Conservation (phyloP, 306 rosid species). For the Castanea mollissima region DNA sequence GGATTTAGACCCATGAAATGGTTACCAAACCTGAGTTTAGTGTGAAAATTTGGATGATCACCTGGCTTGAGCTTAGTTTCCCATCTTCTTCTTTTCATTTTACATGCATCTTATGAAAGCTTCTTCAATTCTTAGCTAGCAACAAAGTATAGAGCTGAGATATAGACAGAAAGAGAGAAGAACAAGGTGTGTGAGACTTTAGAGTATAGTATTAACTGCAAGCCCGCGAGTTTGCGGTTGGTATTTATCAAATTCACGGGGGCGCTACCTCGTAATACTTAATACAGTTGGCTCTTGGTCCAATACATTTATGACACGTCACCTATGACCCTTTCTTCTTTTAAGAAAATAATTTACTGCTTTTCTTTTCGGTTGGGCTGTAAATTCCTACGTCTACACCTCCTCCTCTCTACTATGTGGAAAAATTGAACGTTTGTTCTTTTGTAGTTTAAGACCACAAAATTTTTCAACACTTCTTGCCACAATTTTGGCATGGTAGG, state of each 20-base stretch:
- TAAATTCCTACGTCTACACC: too few species aligned
- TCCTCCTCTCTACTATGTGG: background rate
- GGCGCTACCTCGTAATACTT: background rate
- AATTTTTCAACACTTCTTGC: accelerated
- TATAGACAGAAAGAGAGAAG: conserved; percentile 15
- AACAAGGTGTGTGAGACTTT: conserved; percentile 26
- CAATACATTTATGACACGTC: conserved; percentile 19
- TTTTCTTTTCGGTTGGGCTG: too few species aligned
- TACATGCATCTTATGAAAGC: conserved; percentile 16
- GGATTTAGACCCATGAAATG: background rate
- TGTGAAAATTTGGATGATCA: conserved; percentile 20
- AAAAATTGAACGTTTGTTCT: too few species aligned
- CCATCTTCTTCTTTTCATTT: conserved; percentile 20
- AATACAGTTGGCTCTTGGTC: background rate
- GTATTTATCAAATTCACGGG: conserved; percentile 65
- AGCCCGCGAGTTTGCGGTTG: conserved; percentile 58
- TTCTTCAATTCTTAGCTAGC: background rate
- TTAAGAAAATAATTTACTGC: background rate
- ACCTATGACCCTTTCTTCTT: background rate
- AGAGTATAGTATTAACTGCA: conserved; percentile 27
- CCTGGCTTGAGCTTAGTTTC: background rate
- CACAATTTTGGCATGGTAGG: accelerated
- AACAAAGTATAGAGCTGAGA: background rate
- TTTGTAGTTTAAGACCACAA: too few species aligned
- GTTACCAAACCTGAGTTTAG: conserved; percentile 34